Evolutionary conservation across 768 basidiomycete species (phyloP).

Genomic region (Dioszegia hungarica): DNA sequence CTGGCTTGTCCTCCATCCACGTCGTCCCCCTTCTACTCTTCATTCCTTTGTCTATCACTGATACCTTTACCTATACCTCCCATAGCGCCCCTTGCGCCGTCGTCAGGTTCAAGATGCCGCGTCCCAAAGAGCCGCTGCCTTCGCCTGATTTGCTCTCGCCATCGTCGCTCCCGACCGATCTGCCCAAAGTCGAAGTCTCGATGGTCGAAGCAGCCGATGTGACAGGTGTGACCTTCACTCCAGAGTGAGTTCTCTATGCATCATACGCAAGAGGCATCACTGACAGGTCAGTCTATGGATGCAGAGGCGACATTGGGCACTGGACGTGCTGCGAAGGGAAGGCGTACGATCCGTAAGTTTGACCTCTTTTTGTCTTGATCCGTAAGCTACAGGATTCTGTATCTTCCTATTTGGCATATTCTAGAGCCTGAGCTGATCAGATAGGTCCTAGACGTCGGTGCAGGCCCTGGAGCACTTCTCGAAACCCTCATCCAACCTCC

Average conservation of each 20-base stretch:
- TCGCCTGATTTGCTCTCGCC: conserved; percentile 14
- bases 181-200: conserved; percentile 42
- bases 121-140: neutral
- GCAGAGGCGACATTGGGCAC: conserved; percentile 45
- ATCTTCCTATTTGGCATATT: neutral
- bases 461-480: conserved; percentile 45
- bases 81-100: no score
- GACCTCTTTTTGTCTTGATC: no score
- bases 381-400: no score
- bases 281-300: conserved; percentile 28
- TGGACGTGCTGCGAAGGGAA: conserved; percentile 42
- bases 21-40: no score
- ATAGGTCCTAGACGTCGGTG: conserved; percentile 48
- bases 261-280: neutral
- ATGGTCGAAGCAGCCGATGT: conserved; percentile 44
- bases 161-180: conserved; percentile 14
- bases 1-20: no score
- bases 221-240: conserved; percentile 44
- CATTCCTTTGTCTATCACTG: no score
- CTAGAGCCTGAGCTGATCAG: neutral
- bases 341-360: conserved; percentile 40
- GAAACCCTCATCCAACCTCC: conserved; percentile 43
- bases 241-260: conserved; percentile 33
- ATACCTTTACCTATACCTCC: no score
- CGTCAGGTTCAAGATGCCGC: no score